phyloP scores from a whole-genome alignment of 2,329 filamentous ascomycete genomes.

The Alternaria gaisen region DNA sequence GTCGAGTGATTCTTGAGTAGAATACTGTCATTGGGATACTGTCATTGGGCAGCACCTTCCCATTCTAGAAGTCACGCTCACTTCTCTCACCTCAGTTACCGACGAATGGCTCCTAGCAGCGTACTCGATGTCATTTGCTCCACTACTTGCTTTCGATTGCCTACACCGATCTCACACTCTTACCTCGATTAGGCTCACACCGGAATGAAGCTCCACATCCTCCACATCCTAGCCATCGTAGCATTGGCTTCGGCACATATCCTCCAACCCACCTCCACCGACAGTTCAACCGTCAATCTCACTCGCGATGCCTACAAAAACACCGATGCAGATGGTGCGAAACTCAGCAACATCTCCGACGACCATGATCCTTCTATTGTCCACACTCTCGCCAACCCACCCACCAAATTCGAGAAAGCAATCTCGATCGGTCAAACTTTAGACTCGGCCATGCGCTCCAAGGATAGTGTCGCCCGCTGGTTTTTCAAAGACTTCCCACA shows the following conservation, averaged over 20 bases:
- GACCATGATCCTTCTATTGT: not conserved
- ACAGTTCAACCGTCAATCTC: not conserved
- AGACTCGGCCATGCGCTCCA: conserved; percentile 15
- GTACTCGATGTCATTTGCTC: not conserved
- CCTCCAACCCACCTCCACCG: not conserved
- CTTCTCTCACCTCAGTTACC: not conserved
- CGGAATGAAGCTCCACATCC: conserved; percentile 6
- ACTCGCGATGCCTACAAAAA: not conserved
- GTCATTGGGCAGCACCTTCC: not conserved
- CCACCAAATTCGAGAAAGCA: conserved; percentile 9
- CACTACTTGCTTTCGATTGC: too few species aligned
- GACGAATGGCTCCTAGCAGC: not conserved
- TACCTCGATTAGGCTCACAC: not conserved
- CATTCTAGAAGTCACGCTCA: not conserved
- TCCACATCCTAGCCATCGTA: not conserved
- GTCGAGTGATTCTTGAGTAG: not conserved
- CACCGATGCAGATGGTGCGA: not conserved
- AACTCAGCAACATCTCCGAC: not conserved
- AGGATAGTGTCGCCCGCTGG: conserved; percentile 17
- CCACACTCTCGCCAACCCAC: not conserved
- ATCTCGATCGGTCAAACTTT: conserved; percentile 12
- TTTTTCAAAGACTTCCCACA: conserved; percentile 19
- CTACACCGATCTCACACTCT: not conserved
- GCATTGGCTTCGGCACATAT: not conserved
- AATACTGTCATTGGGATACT: not conserved